phyloP scores from a whole-genome alignment of 495 filamentous ascomycete species.

The Aspergillus bertholletiae region DNA sequence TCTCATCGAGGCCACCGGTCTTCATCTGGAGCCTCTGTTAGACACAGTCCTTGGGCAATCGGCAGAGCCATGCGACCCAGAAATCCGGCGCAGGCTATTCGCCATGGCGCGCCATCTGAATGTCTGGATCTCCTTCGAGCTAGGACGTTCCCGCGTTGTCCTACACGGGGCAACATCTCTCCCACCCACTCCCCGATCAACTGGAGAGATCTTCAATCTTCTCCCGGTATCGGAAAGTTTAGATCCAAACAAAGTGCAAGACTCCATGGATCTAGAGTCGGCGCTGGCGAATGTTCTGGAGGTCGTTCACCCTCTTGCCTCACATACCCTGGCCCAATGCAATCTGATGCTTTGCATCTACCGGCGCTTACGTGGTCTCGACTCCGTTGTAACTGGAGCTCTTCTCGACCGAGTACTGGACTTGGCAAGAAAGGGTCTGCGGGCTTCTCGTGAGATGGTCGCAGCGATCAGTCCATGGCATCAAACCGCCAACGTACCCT shows the following conservation, averaged over 20 bases:
- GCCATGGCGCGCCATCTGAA: slow-evolving; percentile 50
- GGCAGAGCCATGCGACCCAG: slow-evolving; percentile 25
- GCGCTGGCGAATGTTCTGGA: slow-evolving; percentile 36
- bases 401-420: slow-evolving; percentile 35
- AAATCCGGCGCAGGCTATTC: slow-evolving; percentile 42
- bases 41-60: slow-evolving; percentile 14
- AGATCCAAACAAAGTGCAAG: slow-evolving; percentile 35
- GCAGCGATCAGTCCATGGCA: slow-evolving; percentile 46
- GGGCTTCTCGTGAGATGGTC: slow-evolving; percentile 38
- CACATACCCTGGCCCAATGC: slow-evolving; percentile 43
- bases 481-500: slow-evolving; percentile 50
- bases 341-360: slow-evolving; percentile 53
- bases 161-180: slow-evolving; percentile 39
- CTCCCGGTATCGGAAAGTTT: slow-evolving; percentile 44
- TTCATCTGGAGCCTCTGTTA: slow-evolving; percentile 42
- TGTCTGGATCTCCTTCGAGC: slow-evolving; percentile 51
- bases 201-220: slow-evolving; percentile 36
- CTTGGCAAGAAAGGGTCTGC: slow-evolving; percentile 30
- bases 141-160: slow-evolving; percentile 48
- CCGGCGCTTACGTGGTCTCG: slow-evolving; percentile 45
- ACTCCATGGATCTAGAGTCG: slow-evolving; percentile 32
- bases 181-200: slow-evolving; percentile 16
- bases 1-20: slow-evolving; percentile 48
- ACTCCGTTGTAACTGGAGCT: slow-evolving; percentile 30
- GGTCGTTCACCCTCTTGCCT: slow-evolving; percentile 31